A percentile compares a stretch with the other conserved stretches of the same genome.
Conservation (phyloP, 441 rosid species). For the Pelargonium cotyledonis region DNA sequence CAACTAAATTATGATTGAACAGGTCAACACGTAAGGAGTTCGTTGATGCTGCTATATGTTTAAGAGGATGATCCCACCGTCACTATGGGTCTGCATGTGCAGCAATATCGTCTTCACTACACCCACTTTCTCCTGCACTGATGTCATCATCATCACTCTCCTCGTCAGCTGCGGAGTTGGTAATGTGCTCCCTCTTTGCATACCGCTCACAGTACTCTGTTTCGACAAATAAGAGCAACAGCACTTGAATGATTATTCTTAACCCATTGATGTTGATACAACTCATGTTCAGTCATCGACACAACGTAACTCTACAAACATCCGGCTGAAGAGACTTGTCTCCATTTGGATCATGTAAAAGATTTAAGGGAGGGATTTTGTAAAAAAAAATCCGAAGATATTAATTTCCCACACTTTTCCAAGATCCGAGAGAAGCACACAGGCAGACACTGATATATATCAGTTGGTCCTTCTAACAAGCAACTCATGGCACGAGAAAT, state of each 20-base stretch:
- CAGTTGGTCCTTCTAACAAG: no score
- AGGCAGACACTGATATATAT: no score
- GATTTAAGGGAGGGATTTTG: no score
- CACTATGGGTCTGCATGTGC: conserved; percentile 46
- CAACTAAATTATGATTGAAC: conserved; percentile 3
- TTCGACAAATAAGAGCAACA: conserved; percentile 13
- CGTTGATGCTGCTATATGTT: not conserved
- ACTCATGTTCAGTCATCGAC: no score
- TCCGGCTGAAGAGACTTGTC: no score
- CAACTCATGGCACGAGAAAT: no score
- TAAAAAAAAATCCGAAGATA: no score
- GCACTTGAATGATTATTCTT: not conserved
- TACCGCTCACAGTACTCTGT: conserved; percentile 54
- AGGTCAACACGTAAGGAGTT: not conserved
- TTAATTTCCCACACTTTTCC: no score
- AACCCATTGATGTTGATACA: no score
- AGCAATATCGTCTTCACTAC: conserved; percentile 50
- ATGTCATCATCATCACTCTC: conserved; percentile 37
- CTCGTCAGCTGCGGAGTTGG: conserved; percentile 29
- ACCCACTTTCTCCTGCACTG: conserved; percentile 35
- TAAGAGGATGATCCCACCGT: not conserved
- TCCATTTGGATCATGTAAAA: no score
- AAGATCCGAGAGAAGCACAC: no score
- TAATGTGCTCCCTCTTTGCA: conserved; percentile 45
- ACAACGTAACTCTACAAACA: no score